These are phyloP conservation scores for Arachnomyces sp. DNA, from an alignment of 2,329 filamentous ascomycete genomes.

Conservation along the genomic window DNA sequence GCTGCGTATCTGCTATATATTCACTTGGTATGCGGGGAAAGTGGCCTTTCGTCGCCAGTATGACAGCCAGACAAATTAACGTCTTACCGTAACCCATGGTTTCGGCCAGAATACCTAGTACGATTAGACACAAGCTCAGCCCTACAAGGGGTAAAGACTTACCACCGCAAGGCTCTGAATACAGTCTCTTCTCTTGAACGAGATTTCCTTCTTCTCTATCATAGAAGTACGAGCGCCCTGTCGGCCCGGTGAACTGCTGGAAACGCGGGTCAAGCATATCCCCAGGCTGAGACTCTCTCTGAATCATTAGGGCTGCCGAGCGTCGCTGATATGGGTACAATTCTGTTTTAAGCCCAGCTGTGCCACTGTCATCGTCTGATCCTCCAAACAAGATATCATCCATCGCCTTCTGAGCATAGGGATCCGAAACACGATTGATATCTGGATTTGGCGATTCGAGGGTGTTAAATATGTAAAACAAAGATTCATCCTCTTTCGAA, in stretches of 20 bases:
- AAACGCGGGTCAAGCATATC: conserved; percentile 66
- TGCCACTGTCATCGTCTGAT: conserved; percentile 14
- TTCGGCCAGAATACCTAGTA: conserved; percentile 35
- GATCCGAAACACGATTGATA: conserved; percentile 22
- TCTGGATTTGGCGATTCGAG: conserved; percentile 32
- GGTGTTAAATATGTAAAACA: conserved; percentile 46
- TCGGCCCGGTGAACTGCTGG: conserved; percentile 50
- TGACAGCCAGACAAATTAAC: conserved; percentile 68
- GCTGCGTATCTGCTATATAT: conserved; percentile 38
- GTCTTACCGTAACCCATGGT: conserved; percentile 66
- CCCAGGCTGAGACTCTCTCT: conserved; percentile 61
- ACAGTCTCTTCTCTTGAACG: conserved; percentile 58
- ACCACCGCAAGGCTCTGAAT: conserved; percentile 67
- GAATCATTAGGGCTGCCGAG: conserved; percentile 75
- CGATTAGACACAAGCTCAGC: conserved; percentile 4
- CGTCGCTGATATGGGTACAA: conserved; percentile 73
- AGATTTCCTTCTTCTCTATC: conserved; percentile 57
- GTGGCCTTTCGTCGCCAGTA: conserved; percentile 66
- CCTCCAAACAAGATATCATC: conserved; percentile 23
- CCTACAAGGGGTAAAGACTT: conserved; percentile 20
- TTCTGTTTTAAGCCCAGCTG: conserved; percentile 42
- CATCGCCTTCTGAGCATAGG: conserved; percentile 29
- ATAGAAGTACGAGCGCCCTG: conserved; percentile 59
- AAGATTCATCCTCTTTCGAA: conserved; percentile 31
- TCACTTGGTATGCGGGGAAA: conserved; percentile 57